A percentile compares a stretch with the other conserved stretches of the same genome.
Evolutionary conservation across 1,139 yeast species (phyloP).

Genomic region (Protomyces arabidopsidicola): DNA sequence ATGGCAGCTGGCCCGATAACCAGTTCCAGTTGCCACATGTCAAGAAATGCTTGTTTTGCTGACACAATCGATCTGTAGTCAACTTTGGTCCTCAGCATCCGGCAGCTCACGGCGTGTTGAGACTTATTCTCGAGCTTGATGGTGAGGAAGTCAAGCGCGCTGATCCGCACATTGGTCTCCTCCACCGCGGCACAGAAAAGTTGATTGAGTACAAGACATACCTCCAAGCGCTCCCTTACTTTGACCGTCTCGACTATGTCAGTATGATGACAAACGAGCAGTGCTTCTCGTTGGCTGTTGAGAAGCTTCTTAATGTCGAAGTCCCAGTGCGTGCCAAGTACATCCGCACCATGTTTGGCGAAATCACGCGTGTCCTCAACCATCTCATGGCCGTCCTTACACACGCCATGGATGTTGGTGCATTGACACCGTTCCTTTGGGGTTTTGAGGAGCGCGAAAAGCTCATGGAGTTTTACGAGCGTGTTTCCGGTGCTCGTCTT

Average conservation of each 20-base stretch:
- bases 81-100: constrained; percentile 95
- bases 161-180: constrained; percentile 82
- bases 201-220: constrained; percentile 72
- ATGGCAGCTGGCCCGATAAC: too few species aligned
- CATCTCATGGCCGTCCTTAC: constrained; percentile 84
- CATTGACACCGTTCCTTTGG: constrained; percentile 89
- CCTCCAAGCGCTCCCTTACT: constrained; percentile 65
- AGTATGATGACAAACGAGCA: constrained; percentile 86
- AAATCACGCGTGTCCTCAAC: constrained; percentile 76
- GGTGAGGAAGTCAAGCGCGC: constrained; percentile 86
- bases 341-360: constrained; percentile 81
- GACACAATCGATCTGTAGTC: constrained; percentile 66
- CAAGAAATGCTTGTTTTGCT: constrained; percentile 46
- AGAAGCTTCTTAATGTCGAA: constrained; percentile 76
- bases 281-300: constrained; percentile 79
- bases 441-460: constrained; percentile 92
- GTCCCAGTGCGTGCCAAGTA: constrained; percentile 81
- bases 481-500: constrained; percentile 86
- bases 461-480: constrained; percentile 87
- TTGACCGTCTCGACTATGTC: constrained; percentile 82
- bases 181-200: constrained; percentile 86
- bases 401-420: constrained; percentile 95
- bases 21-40: neutral
- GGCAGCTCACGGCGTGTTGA: constrained; percentile 89
- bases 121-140: constrained; percentile 76